Percentiles rank a stretch among this genome's conserved stretches.
Conservation (phyloP, 83 land plant genomes). For the Picea abies region DNA sequence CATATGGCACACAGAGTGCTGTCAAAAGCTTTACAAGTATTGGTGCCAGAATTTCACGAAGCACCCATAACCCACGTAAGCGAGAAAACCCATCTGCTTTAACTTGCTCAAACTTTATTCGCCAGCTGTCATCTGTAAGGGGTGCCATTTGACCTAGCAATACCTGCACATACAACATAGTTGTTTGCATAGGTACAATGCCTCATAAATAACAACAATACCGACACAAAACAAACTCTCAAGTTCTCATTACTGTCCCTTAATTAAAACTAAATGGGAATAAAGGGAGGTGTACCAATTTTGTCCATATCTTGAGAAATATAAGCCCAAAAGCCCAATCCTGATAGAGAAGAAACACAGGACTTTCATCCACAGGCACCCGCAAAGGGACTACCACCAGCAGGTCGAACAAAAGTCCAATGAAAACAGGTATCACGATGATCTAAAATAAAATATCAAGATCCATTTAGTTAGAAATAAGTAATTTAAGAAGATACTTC, state of each 20-base stretch:
- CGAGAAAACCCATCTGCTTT: constrained; percentile 94
- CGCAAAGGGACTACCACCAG: constrained; percentile 93
- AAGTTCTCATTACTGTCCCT: not conserved
- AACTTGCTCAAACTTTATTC: constrained; percentile 91
- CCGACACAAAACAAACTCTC: not conserved
- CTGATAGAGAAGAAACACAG: constrained; percentile 94
- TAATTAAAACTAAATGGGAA: not conserved
- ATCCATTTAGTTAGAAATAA: not conserved
- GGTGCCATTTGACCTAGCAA: constrained; percentile 93
- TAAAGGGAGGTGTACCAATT: constrained; percentile 54
- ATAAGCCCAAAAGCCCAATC: constrained; percentile 98
- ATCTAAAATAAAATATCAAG: constrained; percentile 43
- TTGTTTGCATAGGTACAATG: not conserved
- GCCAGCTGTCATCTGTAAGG: constrained; percentile 90
- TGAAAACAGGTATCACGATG: constrained; percentile 85
- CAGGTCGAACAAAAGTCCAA: constrained; percentile 93
- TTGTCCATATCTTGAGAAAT: constrained; percentile 94
- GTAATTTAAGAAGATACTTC: not conserved
- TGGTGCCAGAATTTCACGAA: constrained; percentile 82
- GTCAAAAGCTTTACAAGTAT: constrained; percentile 84
- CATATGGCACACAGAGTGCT: constrained; percentile 88
- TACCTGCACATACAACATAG: constrained; percentile 45
- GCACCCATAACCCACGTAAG: constrained; percentile 82
- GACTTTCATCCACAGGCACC: constrained; percentile 97
- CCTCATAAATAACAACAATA: not conserved